Conservation (phyloP, 768 basidiomycete genomes). For the Hygrocybe coccinea region DNA sequence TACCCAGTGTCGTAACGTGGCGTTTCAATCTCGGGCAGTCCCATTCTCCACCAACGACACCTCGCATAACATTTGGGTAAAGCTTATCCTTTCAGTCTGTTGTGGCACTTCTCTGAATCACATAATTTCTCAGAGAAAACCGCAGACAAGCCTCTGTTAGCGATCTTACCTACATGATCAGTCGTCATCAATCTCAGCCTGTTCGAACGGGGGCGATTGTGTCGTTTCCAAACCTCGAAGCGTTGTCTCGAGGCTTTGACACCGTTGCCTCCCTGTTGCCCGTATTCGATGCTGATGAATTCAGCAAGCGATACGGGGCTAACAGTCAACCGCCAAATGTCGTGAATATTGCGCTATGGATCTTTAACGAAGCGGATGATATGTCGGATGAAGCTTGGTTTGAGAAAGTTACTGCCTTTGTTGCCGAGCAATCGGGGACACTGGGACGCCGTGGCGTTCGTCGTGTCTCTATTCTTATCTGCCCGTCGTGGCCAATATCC, state of each 20-base stretch:
- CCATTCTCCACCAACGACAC: slow-evolving; percentile 81
- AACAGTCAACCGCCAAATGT: slow-evolving; percentile 83
- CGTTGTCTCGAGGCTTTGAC: slow-evolving; percentile 68
- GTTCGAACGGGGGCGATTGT: slow-evolving; percentile 87
- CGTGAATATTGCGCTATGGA: slow-evolving; percentile 86
- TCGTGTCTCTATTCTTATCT: slow-evolving; percentile 87
- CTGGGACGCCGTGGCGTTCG: slow-evolving; percentile 78
- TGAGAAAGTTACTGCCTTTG: slow-evolving; percentile 60
- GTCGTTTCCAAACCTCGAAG: slow-evolving; percentile 73
- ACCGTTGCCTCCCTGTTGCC: slow-evolving; percentile 73
- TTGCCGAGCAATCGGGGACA: slow-evolving; percentile 61
- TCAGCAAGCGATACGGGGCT: slow-evolving; percentile 67
- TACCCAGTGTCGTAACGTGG: slow-evolving; percentile 81
- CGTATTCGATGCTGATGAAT: slow-evolving; percentile 64
- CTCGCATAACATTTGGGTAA: slow-evolving; percentile 53
- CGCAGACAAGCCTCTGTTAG: slow-evolving; percentile 89
- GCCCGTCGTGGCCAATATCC: slow-evolving; percentile 90
- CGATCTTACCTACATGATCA: slow-evolving; percentile 91
- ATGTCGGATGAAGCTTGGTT: slow-evolving; percentile 74
- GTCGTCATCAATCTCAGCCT: slow-evolving; percentile 81
- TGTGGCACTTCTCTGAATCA: slow-evolving; percentile 6
- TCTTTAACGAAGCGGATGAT: slow-evolving; percentile 78
- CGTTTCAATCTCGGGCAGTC: slow-evolving; percentile 91
- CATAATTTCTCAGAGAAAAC: slow-evolving; percentile 42
- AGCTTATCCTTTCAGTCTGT: slow-evolving; percentile 9